Base-by-base conservation (phyloP, 306 rosid species). In the Carpinus viminea region DNA sequence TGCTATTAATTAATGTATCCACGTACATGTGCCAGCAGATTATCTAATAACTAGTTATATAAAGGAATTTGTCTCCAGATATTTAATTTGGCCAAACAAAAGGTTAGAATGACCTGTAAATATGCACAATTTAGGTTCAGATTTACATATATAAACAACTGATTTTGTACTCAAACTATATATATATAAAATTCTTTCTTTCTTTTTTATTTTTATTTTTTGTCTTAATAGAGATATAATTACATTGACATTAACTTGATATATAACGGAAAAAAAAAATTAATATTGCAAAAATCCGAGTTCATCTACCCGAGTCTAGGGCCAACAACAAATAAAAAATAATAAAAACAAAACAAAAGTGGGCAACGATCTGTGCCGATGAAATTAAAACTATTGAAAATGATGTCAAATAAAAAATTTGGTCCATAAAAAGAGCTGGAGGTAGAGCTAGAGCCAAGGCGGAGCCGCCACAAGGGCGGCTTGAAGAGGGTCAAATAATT, bases 1-100 rank as follows among this genome's bases (percentile, higher is more conserved):
- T 77, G 43, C 56, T 70, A 52, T 50, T 45, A 73, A 82, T 57
- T 53, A 71, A 82, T 52, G 60, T 13, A 50, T 47, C 55, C 74
- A 75, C 60, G 38, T 71, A 73, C 43, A 38, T 41, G 45, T 31
- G 34, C 3, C 3, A 28, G 20, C 21, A 36, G 20, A 24, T 24
- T 38, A 38, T 38, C 4, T 36, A 3, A 36, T 5, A 38, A n/a
- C 18, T 82, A 9, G 4, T 74, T 69, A 31, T 31, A 31, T 31
- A 80, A 34, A 16, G 60, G 12, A 79, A 52, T 72, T 51, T 75
- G 36, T 68, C 74, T 71, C 69, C 12, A 31, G 41, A 62, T 31
- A 62, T 4, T 61, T 11, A 28, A 61, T 12, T 28, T 28, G 11
- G 48, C 48, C 47, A 7, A n/a, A 36, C 41, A 65, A 65, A 17